Percentiles rank a stretch among this genome's conserved stretches.
Evolutionary conservation across 345 rosid genomes (phyloP).

Genomic region (Limnanthes douglasii): DNA sequence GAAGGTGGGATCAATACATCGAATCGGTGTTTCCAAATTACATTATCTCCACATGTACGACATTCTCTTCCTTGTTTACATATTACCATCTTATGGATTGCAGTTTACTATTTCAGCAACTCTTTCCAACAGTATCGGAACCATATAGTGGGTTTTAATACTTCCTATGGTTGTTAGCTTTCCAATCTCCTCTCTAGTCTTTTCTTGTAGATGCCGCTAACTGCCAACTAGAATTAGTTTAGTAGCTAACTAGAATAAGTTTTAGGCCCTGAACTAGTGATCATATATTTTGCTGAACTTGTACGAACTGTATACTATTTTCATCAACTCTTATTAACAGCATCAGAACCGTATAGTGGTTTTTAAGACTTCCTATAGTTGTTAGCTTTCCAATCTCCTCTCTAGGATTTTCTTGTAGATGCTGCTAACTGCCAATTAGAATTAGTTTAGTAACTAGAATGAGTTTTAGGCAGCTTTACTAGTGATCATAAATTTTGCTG

Average conservation of each 20-base stretch:
- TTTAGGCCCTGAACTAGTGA: too few species aligned
- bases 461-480: too few species aligned
- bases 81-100: constrained; percentile 1
- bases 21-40: constrained; percentile 67
- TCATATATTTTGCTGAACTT: too few species aligned
- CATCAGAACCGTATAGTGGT: too few species aligned
- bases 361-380: too few species aligned
- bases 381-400: too few species aligned
- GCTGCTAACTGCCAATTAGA: background rate
- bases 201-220: background rate
- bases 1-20: constrained; percentile 95
- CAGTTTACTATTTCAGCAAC: background rate
- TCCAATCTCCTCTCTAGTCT: background rate
- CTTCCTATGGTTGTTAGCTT: too few species aligned
- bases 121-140: background rate
- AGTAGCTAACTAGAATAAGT: too few species aligned
- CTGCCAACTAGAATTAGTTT: background rate
- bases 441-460: background rate
- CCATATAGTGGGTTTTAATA: too few species aligned
- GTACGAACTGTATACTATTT: background rate
- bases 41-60: constrained; percentile 64
- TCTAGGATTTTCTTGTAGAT: background rate
- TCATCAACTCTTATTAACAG: background rate
- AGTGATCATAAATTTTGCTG: too few species aligned
- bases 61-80: background rate